These are phyloP conservation scores for Salix brachista DNA, from an alignment of 345 rosid species.

Conservation along the genomic window DNA sequence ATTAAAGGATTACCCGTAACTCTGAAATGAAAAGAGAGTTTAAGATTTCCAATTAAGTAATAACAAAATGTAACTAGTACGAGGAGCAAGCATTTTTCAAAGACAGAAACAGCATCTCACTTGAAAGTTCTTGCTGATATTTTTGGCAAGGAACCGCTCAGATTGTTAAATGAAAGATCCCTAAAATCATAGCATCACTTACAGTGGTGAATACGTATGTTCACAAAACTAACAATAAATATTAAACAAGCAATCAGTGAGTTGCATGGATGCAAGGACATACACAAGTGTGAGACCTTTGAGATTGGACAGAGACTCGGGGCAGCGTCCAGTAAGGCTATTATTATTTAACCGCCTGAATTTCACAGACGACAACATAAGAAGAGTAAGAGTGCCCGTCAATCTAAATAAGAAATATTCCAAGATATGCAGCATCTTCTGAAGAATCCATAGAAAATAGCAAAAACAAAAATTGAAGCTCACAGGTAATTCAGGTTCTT, in stretches of 20 bases:
- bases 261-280: slow-evolving; percentile 22
- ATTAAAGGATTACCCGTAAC: slow-evolving; percentile 73
- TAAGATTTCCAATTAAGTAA: slow-evolving; percentile 8
- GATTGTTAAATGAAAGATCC: slow-evolving; percentile 88
- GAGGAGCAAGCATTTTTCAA: background rate
- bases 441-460: background rate
- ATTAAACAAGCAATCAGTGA: background rate
- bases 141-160: slow-evolving; percentile 89
- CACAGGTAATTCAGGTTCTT: slow-evolving; percentile 80
- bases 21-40: slow-evolving; percentile 38
- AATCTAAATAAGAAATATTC: background rate
- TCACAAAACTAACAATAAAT: background rate
- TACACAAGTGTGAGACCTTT: slow-evolving; percentile 89
- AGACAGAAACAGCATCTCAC: slow-evolving; percentile 42
- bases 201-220: background rate
- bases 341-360: slow-evolving; percentile 95
- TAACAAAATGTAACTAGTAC: background rate
- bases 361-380: slow-evolving; percentile 18
- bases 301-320: slow-evolving; percentile 72
- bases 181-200: slow-evolving; percentile 36
- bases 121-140: slow-evolving; percentile 90
- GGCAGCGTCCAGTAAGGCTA: slow-evolving; percentile 77
- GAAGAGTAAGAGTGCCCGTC: slow-evolving; percentile 1
- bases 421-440: background rate
- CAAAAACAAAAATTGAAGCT: slow-evolving; percentile 20